phyloP scores from a whole-genome alignment of 2,329 filamentous ascomycete genomes.

The Fusarium drepaniforme region DNA sequence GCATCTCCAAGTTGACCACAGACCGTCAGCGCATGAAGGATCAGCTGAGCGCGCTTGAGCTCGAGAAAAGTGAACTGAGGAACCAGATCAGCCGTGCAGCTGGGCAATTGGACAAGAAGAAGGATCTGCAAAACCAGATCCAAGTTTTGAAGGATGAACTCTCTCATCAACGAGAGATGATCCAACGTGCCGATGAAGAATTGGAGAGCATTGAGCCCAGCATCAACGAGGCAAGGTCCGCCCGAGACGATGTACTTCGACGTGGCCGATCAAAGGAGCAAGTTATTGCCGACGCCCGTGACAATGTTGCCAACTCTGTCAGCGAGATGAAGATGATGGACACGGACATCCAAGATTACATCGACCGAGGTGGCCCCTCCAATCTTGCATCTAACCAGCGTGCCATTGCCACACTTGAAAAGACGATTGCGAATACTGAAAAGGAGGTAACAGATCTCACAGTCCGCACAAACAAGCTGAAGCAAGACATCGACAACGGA shows the following conservation, averaged over 20 bases:
- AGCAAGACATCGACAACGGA: slow-evolving; percentile 81
- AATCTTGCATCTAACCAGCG: slow-evolving; percentile 78
- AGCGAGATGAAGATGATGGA: slow-evolving; percentile 83
- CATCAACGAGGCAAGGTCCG: slow-evolving; percentile 79
- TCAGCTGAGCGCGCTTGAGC: slow-evolving; percentile 77
- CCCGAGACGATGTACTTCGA: slow-evolving; percentile 81
- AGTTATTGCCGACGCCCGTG: slow-evolving; percentile 76
- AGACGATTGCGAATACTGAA: slow-evolving; percentile 74
- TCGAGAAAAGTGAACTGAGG: slow-evolving; percentile 80
- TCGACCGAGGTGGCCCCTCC: slow-evolving; percentile 78
- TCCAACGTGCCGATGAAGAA: slow-evolving; percentile 78
- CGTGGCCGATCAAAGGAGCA: slow-evolving; percentile 80
- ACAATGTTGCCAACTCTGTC: slow-evolving; percentile 78
- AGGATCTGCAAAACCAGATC: slow-evolving; percentile 76
- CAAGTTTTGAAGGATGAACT: slow-evolving; percentile 79
- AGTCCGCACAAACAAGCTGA: slow-evolving; percentile 80
- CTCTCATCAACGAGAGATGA: slow-evolving; percentile 74
- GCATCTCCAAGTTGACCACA: slow-evolving; percentile 72
- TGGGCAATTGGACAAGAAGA: slow-evolving; percentile 86
- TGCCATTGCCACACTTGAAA: slow-evolving; percentile 76
- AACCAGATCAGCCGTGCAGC: slow-evolving; percentile 78
- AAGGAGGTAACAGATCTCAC: slow-evolving; percentile 76
- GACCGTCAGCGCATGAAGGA: slow-evolving; percentile 80
- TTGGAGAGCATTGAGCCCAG: slow-evolving; percentile 81
- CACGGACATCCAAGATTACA: slow-evolving; percentile 83